A percentile compares a stretch with the other conserved stretches of the same genome.
phyloP scores from a whole-genome alignment of 1,139 yeast genomes.

The Kluyveromyces sp. region DNA sequence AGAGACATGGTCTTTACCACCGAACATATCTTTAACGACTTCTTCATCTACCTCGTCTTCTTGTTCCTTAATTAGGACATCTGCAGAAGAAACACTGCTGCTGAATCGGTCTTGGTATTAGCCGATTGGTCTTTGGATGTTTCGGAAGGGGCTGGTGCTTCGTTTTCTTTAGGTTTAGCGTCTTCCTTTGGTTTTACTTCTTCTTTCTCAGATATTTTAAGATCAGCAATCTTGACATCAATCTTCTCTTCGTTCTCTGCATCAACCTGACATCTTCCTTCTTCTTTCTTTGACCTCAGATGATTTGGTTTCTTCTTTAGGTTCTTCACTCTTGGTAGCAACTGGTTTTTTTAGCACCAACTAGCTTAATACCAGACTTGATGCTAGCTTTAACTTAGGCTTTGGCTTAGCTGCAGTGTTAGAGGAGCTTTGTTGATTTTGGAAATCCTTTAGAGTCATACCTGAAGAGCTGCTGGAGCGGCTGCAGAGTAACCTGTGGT shows the following conservation, averaged over 20 bases:
- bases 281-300: conserved; percentile 25
- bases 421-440: conserved; percentile 52
- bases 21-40: conserved; percentile 84
- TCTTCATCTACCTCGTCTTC: conserved; percentile 85
- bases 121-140: conserved; percentile 12
- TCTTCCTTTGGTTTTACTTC: conserved; percentile 16
- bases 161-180: conserved; percentile 6
- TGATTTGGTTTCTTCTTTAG: conserved; percentile 18
- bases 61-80: conserved; percentile 57
- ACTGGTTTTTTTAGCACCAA: conserved; percentile 44
- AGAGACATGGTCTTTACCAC: conserved; percentile 94
- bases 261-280: conserved; percentile 17
- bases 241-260: conserved; percentile 8
- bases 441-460: conserved; percentile 83
- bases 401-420: conserved; percentile 45
- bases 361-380: conserved; percentile 62
- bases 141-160: background rate
- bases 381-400: conserved; percentile 55
- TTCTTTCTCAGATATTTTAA: conserved; percentile 14
- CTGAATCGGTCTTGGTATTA: conserved; percentile 6
- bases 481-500: conserved; percentile 17
- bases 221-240: conserved; percentile 12
- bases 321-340: conserved; percentile 28
- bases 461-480: conserved; percentile 36
- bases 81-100: conserved; percentile 17